Conservation (phyloP, 2,329 filamentous ascomycete genomes). For the Fusarium aywerte region DNA sequence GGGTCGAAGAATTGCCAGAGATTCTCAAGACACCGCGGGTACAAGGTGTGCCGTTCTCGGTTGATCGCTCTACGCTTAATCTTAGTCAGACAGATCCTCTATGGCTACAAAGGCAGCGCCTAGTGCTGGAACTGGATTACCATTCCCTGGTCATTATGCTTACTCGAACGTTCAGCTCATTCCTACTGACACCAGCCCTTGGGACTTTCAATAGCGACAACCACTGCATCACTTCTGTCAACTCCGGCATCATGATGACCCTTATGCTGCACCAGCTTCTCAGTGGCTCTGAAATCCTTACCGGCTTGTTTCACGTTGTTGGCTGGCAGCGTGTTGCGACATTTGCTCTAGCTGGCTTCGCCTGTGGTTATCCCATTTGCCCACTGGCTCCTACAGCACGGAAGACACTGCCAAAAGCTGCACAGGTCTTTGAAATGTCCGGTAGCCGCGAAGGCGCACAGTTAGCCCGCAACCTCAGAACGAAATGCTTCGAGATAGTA, state of each 20-base stretch:
- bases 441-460: constrained; percentile 7
- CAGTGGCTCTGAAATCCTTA: constrained; percentile 43
- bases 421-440: constrained; percentile 28
- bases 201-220: constrained; percentile 45
- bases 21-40: constrained; percentile 53
- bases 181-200: constrained; percentile 45
- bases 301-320: constrained; percentile 45
- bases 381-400: constrained; percentile 38
- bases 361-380: constrained; percentile 44
- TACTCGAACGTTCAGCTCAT: constrained; percentile 55
- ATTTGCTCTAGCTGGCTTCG: constrained; percentile 37
- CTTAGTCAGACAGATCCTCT: constrained; percentile 51
- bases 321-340: constrained; percentile 47
- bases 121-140: constrained; percentile 57
- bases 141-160: constrained; percentile 54
- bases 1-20: constrained; percentile 50
- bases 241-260: constrained; percentile 45
- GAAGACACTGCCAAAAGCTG: constrained; percentile 24
- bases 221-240: constrained; percentile 38
- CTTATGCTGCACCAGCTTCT: constrained; percentile 46
- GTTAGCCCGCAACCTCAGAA: constrained; percentile 17
- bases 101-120: constrained; percentile 56
- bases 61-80: constrained; percentile 49
- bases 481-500: constrained; percentile 31
- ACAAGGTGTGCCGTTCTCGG: constrained; percentile 52